phyloP scores from a whole-genome alignment of 768 basidiomycete genomes.

The Gautieria morchelliformis region DNA sequence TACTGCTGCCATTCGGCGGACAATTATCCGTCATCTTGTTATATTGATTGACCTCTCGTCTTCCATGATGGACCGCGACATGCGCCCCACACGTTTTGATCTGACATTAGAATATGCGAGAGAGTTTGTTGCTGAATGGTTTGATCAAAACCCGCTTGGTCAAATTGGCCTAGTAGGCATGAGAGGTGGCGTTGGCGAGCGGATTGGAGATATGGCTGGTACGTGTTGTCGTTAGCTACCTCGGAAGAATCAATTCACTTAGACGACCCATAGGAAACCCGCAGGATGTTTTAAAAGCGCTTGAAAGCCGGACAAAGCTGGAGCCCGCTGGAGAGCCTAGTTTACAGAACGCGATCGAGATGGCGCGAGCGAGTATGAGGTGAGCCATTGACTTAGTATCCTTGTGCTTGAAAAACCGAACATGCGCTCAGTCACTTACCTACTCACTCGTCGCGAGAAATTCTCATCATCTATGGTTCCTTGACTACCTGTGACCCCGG shows the following conservation, averaged over 20 bases:
- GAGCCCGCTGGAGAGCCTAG: conserved; percentile 91
- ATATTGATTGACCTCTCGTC: conserved; percentile 86
- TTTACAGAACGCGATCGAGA: conserved; percentile 94
- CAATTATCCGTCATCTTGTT: conserved; percentile 92
- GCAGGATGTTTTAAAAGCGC: conserved; percentile 83
- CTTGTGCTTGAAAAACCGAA: background rate
- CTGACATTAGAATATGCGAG: conserved; percentile 82
- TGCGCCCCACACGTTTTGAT: conserved; percentile 91
- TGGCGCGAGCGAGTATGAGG: conserved; percentile 93
- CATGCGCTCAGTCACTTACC: conserved; percentile 72
- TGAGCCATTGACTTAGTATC: conserved; percentile 22
- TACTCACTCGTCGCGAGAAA: conserved; percentile 92
- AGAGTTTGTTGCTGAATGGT: conserved; percentile 93
- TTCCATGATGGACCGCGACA: conserved; percentile 92
- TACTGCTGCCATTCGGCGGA: conserved; percentile 80
- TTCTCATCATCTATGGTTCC: conserved; percentile 88
- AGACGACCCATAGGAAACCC: conserved; percentile 62
- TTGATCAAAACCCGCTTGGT: conserved; percentile 97
- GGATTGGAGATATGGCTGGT: conserved; percentile 91
- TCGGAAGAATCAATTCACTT: background rate
- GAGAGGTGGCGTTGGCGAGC: conserved; percentile 83
- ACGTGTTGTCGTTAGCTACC: conserved; percentile 15
- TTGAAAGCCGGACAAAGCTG: conserved; percentile 79
- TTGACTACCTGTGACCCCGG: conserved; percentile 95
- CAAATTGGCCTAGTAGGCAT: conserved; percentile 95